A percentile compares a stretch with the other conserved stretches of the same genome.
Conservation (phyloP, 1,284 basidiomycete species). For the Microbotryum intermedium region DNA sequence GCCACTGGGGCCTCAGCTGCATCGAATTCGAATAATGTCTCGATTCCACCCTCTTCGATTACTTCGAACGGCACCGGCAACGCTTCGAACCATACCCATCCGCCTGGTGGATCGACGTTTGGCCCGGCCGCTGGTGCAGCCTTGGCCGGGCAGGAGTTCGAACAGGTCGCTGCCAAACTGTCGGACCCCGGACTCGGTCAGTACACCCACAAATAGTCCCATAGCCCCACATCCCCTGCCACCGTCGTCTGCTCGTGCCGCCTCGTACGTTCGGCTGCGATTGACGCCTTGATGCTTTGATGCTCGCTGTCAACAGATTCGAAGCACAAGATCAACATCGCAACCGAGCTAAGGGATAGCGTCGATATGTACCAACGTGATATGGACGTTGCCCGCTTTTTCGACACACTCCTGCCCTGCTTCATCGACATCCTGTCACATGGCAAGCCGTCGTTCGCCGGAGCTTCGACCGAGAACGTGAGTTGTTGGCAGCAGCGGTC, state of each 20-base stretch:
- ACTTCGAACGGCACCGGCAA: too few relatives aligned
- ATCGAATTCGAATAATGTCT: too few relatives aligned
- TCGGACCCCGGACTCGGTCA: slow-evolving; percentile 27
- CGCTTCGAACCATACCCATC: too few relatives aligned
- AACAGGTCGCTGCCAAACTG: slow-evolving; percentile 29
- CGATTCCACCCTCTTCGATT: too few relatives aligned
- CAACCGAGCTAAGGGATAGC: slow-evolving; percentile 75
- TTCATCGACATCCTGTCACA: slow-evolving; percentile 68
- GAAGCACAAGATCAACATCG: slow-evolving; percentile 52
- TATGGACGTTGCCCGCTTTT: slow-evolving; percentile 61
- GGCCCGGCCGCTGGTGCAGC: neutral
- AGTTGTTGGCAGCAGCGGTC: slow-evolving; percentile 24
- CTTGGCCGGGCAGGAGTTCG: slow-evolving; percentile 21
- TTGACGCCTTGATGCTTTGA: neutral
- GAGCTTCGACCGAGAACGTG: slow-evolving; percentile 65
- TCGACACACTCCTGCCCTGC: slow-evolving; percentile 56
- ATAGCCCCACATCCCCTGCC: neutral
- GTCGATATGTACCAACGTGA: slow-evolving; percentile 70
- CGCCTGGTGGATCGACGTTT: neutral
- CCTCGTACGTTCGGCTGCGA: too few relatives aligned
- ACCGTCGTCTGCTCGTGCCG: neutral
- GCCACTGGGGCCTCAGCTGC: too few relatives aligned
- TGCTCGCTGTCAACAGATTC: slow-evolving; percentile 13
- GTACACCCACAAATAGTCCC: neutral
- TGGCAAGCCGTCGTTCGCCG: slow-evolving; percentile 65